Evolutionary conservation across 352 stramenopile species (phyloP).

Genomic region (Lagenidium giganteum): DNA sequence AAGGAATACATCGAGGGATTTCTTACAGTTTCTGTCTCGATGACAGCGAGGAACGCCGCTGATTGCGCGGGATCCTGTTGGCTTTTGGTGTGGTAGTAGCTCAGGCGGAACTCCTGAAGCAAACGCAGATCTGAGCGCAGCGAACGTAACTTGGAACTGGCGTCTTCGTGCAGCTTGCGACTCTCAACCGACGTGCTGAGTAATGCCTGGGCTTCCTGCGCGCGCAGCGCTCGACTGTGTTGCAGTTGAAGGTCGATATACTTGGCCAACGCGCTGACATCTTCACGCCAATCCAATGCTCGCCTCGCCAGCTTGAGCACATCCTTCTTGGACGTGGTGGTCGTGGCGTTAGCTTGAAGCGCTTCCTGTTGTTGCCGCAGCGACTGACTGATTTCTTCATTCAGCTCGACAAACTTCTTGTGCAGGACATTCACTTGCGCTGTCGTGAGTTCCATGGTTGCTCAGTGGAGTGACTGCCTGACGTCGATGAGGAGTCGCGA

Average conservation of each 20-base stretch:
- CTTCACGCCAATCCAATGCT: conserved; percentile 62
- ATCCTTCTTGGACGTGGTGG: conserved; percentile 28
- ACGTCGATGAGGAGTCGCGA: too few species aligned
- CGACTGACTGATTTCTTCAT: conserved; percentile 55
- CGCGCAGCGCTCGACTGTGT: conserved; percentile 53
- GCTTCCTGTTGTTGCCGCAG: conserved; percentile 51
- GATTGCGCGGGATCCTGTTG: conserved; percentile 11
- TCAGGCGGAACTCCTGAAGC: conserved; percentile 58
- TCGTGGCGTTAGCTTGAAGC: conserved; percentile 15
- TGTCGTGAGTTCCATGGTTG: conserved; percentile 48
- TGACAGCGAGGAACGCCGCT: conserved; percentile 3
- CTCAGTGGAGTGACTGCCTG: too few species aligned
- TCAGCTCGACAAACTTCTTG: conserved; percentile 69
- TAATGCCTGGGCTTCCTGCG: conserved; percentile 47
- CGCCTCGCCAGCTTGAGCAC: conserved; percentile 43
- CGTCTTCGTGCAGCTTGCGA: conserved; percentile 41
- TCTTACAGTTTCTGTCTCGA: conserved; percentile 37
- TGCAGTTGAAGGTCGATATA: conserved; percentile 74
- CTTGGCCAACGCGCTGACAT: conserved; percentile 62
- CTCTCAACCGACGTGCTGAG: conserved; percentile 25
- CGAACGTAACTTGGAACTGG: conserved; percentile 26
- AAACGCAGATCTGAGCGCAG: conserved; percentile 42
- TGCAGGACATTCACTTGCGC: conserved; percentile 56
- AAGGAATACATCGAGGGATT: background rate
- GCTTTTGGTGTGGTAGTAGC: conserved; percentile 21